These are phyloP conservation scores for Volutella citrinella DNA, from an alignment of 2,329 filamentous ascomycete genomes.

Conservation along the genomic window DNA sequence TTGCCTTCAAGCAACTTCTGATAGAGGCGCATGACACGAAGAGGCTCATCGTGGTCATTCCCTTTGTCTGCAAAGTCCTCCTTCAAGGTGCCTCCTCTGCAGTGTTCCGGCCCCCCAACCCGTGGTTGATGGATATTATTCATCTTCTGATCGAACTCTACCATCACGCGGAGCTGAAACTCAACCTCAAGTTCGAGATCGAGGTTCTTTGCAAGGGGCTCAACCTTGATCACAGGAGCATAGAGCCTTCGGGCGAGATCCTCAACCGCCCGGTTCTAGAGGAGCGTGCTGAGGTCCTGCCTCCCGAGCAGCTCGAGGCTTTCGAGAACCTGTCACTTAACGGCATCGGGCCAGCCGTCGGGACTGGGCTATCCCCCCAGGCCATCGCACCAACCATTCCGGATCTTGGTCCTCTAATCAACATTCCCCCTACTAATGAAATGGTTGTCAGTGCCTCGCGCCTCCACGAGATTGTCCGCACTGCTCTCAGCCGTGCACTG, in stretches of 20 bases:
- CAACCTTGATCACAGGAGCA: slow-evolving; percentile 85
- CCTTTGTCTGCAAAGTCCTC: slow-evolving; percentile 95
- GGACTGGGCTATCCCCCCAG: slow-evolving; percentile 72
- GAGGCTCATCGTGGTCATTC: slow-evolving; percentile 86
- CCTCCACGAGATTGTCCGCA: slow-evolving; percentile 74
- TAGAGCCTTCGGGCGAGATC: slow-evolving; percentile 84
- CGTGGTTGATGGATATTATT: slow-evolving; percentile 97
- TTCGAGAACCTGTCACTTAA: slow-evolving; percentile 83
- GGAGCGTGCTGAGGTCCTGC: slow-evolving; percentile 56
- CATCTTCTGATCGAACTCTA: slow-evolving; percentile 90
- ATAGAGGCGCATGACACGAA: slow-evolving; percentile 93
- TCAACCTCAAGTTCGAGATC: slow-evolving; percentile 98
- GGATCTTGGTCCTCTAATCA: slow-evolving; percentile 75
- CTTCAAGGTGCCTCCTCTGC: slow-evolving; percentile 80
- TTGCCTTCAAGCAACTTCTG: slow-evolving; percentile 93
- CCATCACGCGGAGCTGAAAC: slow-evolving; percentile 85
- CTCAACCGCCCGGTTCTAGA: slow-evolving; percentile 69
- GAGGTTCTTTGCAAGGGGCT: slow-evolving; percentile 95
- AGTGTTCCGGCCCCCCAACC: slow-evolving; percentile 91
- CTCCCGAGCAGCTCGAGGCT: slow-evolving; percentile 68
- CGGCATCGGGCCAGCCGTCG: slow-evolving; percentile 64
- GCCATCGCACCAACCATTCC: slow-evolving; percentile 78
- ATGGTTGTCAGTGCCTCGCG: slow-evolving; percentile 71
- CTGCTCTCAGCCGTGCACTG: slow-evolving; percentile 83
- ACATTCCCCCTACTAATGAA: slow-evolving; percentile 77